Base-by-base conservation (phyloP, 768 basidiomycete species). In the Boletus patriciae region DNA sequence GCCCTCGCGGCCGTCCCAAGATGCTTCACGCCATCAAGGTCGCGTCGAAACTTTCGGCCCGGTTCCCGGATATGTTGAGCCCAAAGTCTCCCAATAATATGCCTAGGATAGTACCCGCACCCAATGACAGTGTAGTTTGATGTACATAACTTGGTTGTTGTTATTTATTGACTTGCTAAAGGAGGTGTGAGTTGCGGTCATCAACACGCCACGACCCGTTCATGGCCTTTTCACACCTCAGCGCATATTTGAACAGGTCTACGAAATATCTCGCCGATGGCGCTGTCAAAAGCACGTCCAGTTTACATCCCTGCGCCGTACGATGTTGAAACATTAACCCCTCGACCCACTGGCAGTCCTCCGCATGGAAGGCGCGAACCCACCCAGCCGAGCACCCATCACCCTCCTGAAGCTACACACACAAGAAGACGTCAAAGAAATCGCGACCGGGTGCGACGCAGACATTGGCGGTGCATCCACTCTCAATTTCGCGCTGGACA, bases 401-500 rank as follows among this genome's bases (percentile, higher is more conserved):
- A 81, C 83, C 0, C 78, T 94, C 48, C 85, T 84, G 66, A 77
- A 78, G 8, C 83, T 94, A 71, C 84, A 87, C 63, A 78, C 82
- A 0, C 73, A 64, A 18, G 76, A 80, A 23, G 84, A 88, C 58
- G 65, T 92, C 46, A 60, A 77, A 4, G 76, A 82, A n/a, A 86
- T 86, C 58, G 90, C 87, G 0, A 83, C 82, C 0, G 95, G 95
- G 4, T 92, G 88, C 61, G 96, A 98, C 71, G 78, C 79, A 0
- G 96, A 98, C 73, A 87, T 95, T 43, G 94, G 95, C 7, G 91
- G 94, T 25, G 80, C 81, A 25, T 90, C 91, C 4, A 85, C 88
- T 0, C 87, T 85, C n/a, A 70, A 89, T 60, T 76, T 96, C n/a
- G 85, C 83, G 46, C 72, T 94, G 37, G 86, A 88, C 65, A 74